These are phyloP conservation scores for Lophiotrema nucula DNA, from an alignment of 495 filamentous ascomycete genomes.

Conservation along the genomic window DNA sequence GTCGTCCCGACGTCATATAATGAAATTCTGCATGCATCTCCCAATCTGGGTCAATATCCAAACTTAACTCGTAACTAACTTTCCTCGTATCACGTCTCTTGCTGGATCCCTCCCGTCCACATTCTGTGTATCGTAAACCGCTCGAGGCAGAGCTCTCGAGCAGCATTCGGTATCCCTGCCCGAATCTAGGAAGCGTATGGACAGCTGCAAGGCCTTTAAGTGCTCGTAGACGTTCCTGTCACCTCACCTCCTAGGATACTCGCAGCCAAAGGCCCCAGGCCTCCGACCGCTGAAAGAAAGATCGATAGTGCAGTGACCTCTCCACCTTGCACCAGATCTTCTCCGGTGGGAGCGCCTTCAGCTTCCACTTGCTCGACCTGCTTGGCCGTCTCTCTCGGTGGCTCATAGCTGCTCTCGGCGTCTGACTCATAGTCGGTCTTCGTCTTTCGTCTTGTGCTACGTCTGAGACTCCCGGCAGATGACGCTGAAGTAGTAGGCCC, in stretches of 20 bases:
- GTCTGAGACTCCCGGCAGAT: constrained; percentile 1
- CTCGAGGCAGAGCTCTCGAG: too few species aligned
- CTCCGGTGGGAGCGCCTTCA: constrained; percentile 5
- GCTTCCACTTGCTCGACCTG: constrained; percentile 24
- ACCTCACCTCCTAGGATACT: constrained; percentile 28
- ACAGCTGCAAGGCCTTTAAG: too few species aligned
- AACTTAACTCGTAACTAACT: too few species aligned
- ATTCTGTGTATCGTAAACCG: too few species aligned
- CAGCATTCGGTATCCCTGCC: too few species aligned
- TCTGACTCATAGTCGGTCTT: constrained; percentile 19
- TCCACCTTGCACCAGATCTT: constrained; percentile 23
- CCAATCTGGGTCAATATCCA: too few species aligned
- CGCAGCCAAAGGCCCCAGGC: constrained; percentile 24
- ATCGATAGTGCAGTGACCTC: constrained; percentile 28
- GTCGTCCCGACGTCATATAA: too few species aligned
- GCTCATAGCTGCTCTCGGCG: constrained; percentile 24
- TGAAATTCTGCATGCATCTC: too few species aligned
- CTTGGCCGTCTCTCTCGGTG: neutral
- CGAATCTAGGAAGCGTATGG: too few species aligned
- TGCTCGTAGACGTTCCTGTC: too few species aligned
- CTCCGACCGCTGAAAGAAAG: constrained; percentile 18
- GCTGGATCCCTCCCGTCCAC: too few species aligned
- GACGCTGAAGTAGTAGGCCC: neutral
- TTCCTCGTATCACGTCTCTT: too few species aligned
- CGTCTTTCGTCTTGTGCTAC: constrained; percentile 21